phyloP scores from a whole-genome alignment of 495 filamentous ascomycete genomes.

The Xylaria bambusicola region DNA sequence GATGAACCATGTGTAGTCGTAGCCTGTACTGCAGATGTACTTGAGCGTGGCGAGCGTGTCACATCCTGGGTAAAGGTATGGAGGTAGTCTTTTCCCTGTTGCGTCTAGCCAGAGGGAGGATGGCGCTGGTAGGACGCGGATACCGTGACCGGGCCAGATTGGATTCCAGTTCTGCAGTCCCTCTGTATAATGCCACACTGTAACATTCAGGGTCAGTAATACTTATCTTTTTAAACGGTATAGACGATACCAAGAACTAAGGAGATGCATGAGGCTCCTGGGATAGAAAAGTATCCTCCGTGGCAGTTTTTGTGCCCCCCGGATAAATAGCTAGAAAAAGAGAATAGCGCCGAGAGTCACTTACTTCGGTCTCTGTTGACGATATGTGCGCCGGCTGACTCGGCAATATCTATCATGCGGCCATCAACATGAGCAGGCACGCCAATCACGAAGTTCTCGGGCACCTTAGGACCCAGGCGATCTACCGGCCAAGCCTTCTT shows the following conservation, averaged over 20 bases:
- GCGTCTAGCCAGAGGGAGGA: slow-evolving; percentile 58
- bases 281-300: too few species aligned
- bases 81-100: slow-evolving; percentile 50
- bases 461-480: slow-evolving; percentile 47
- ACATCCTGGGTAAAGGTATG: slow-evolving; percentile 49
- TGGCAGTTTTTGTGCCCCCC: background rate
- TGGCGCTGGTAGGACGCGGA: slow-evolving; percentile 51
- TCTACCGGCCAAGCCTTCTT: slow-evolving; percentile 51
- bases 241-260: too few species aligned
- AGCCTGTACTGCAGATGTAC: slow-evolving; percentile 53
- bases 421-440: slow-evolving; percentile 57
- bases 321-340: background rate
- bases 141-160: slow-evolving; percentile 56
- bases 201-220: background rate
- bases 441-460: slow-evolving; percentile 51
- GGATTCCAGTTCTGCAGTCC: slow-evolving; percentile 54
- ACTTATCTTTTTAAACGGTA: background rate
- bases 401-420: slow-evolving; percentile 52
- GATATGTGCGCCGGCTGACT: slow-evolving; percentile 45
- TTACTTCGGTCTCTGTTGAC: slow-evolving; percentile 51
- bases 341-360: background rate
- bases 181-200: slow-evolving; percentile 58
- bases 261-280: too few species aligned
- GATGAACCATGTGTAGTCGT: slow-evolving; percentile 59
- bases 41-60: slow-evolving; percentile 55